phyloP scores from a whole-genome alignment of 768 basidiomycete species.

The Lactifluus piperatus region DNA sequence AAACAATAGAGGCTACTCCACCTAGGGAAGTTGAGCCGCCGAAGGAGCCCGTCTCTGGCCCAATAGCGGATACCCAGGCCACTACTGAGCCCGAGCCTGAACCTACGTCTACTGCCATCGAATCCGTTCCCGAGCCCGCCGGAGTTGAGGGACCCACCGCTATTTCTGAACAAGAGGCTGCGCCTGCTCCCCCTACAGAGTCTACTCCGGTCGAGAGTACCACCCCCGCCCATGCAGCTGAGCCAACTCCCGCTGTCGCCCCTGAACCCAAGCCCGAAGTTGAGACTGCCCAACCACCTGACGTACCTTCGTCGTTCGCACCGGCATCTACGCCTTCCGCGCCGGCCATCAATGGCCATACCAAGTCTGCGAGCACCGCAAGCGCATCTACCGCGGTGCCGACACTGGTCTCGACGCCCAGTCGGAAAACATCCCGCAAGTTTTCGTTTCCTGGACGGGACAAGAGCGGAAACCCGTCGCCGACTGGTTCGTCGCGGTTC shows the following conservation, averaged over 20 bases:
- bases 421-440: conserved; percentile 9
- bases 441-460: conserved; percentile 14
- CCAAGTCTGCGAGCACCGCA: conserved; percentile 3
- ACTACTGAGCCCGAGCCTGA: background rate
- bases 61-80: background rate
- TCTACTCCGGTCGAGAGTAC: background rate
- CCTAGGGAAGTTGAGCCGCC: background rate
- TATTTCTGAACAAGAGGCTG: background rate
- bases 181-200: background rate
- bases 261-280: conserved; percentile 1
- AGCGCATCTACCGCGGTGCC: conserved; percentile 2
- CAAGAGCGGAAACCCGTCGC: conserved; percentile 12
- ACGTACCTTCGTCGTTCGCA: background rate
- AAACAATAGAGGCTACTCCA: background rate
- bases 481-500: conserved; percentile 14
- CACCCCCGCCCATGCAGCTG: background rate
- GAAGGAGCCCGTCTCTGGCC: background rate
- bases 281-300: background rate
- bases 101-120: background rate
- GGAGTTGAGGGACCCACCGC: background rate
- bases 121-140: background rate
- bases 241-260: background rate
- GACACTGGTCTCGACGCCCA: background rate
- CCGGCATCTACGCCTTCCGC: background rate
- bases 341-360: background rate